These are phyloP conservation scores for Gomphus bonarii DNA, from an alignment of 1,284 basidiomycete genomes.

Conservation along the genomic window DNA sequence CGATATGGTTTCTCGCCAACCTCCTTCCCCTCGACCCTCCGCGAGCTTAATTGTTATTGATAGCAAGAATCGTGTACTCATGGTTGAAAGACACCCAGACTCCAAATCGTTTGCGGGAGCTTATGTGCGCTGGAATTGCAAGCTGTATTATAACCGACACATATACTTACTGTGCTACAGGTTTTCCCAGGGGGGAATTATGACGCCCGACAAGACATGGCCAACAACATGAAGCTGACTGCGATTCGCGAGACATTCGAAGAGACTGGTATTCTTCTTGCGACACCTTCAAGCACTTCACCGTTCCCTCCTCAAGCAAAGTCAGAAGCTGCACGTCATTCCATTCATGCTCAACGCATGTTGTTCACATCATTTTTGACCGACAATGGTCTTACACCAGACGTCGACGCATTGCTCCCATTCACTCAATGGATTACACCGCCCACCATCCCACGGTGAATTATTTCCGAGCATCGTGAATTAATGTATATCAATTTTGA, in stretches of 20 bases:
- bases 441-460: slow-evolving; percentile 36
- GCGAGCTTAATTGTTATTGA: slow-evolving; percentile 59
- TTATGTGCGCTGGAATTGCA: slow-evolving; percentile 34
- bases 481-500: neutral
- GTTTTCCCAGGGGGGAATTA: slow-evolving; percentile 67
- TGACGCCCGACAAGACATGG: slow-evolving; percentile 46
- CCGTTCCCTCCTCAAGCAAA: neutral
- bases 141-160: slow-evolving; percentile 1
- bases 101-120: slow-evolving; percentile 53
- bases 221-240: slow-evolving; percentile 35
- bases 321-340: slow-evolving; percentile 43
- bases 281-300: slow-evolving; percentile 18
- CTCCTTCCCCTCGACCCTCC: slow-evolving; percentile 28
- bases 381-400: slow-evolving; percentile 31
- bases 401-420: slow-evolving; percentile 38
- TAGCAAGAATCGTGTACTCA: slow-evolving; percentile 48
- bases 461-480: neutral
- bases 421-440: slow-evolving; percentile 69
- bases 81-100: slow-evolving; percentile 57
- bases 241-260: slow-evolving; percentile 68
- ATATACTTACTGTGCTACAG: slow-evolving; percentile 23
- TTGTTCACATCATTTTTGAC: slow-evolving; percentile 45
- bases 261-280: slow-evolving; percentile 58
- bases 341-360: slow-evolving; percentile 40
- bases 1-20: neutral